phyloP scores from a whole-genome alignment of 306 rosid species.

The Cucurbita moschata region DNA sequence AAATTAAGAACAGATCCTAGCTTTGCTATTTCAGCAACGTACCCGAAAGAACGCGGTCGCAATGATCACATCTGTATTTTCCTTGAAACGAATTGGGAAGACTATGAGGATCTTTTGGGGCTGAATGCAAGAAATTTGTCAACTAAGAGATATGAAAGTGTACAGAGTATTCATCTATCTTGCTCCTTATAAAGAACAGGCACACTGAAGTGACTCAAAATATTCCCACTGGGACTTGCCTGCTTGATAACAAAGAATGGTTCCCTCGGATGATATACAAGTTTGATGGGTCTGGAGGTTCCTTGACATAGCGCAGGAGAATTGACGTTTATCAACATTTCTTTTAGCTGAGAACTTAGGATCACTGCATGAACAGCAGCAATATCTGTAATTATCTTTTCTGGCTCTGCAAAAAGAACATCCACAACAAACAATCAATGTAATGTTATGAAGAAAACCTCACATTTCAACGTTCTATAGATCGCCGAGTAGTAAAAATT shows the following conservation, averaged over 20 bases:
- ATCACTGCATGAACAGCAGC: conserved; percentile 57
- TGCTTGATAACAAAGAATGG: conserved; percentile 75
- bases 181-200: background rate
- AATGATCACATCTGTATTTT: conserved; percentile 55
- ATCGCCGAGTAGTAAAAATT: background rate
- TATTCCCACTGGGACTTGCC: conserved; percentile 26
- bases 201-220: background rate
- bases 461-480: background rate
- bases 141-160: conserved; percentile 4
- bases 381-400: conserved; percentile 42
- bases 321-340: conserved; percentile 46
- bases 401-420: conserved; percentile 36
- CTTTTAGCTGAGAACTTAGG: conserved; percentile 64
- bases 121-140: conserved; percentile 25
- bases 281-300: conserved; percentile 60
- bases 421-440: background rate
- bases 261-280: conserved; percentile 68
- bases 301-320: conserved; percentile 35
- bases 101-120: conserved; percentile 59
- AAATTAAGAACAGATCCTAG: background rate
- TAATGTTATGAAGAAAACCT: too few species aligned
- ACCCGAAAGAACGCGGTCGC: conserved; percentile 92
- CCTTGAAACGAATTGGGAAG: conserved; percentile 71
- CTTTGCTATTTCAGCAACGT: conserved; percentile 4
- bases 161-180: background rate